Conservation (phyloP, 1,284 basidiomycete genomes). For the Ganoderma leucocontextum region DNA sequence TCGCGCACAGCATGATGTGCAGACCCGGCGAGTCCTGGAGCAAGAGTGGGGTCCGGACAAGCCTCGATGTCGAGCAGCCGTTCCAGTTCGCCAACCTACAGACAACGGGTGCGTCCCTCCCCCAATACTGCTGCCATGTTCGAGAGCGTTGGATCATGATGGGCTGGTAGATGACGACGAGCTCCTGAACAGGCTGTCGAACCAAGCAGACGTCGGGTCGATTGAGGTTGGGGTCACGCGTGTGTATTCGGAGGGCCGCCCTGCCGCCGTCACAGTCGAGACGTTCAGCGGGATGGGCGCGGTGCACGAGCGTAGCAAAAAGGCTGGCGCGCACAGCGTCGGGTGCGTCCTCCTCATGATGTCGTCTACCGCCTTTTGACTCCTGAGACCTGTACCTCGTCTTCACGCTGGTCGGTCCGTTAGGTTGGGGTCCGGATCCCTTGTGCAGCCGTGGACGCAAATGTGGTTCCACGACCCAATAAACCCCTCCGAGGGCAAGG, state of each 20-base stretch:
- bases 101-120: slow-evolving; percentile 13
- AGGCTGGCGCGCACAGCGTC: slow-evolving; percentile 34
- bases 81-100: slow-evolving; percentile 18
- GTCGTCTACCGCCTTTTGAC: not conserved
- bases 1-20: slow-evolving; percentile 10
- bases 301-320: slow-evolving; percentile 34
- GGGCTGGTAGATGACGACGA: slow-evolving; percentile 17
- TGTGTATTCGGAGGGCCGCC: slow-evolving; percentile 3
- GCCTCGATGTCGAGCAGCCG: slow-evolving; percentile 14
- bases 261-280: not conserved
- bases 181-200: not conserved
- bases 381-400: not conserved
- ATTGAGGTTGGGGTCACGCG: slow-evolving; percentile 9
- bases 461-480: not conserved
- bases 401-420: not conserved
- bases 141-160: not conserved
- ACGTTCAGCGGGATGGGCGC: slow-evolving; percentile 13
- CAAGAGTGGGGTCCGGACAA: slow-evolving; percentile 11
- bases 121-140: not conserved
- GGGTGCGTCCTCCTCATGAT: slow-evolving; percentile 19
- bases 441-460: not conserved
- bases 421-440: not conserved
- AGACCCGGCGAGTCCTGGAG: not conserved
- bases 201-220: slow-evolving; percentile 14
- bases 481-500: slow-evolving; percentile 11